Conservation (phyloP, 306 rosid genomes). For the Alnus glutinosa region DNA sequence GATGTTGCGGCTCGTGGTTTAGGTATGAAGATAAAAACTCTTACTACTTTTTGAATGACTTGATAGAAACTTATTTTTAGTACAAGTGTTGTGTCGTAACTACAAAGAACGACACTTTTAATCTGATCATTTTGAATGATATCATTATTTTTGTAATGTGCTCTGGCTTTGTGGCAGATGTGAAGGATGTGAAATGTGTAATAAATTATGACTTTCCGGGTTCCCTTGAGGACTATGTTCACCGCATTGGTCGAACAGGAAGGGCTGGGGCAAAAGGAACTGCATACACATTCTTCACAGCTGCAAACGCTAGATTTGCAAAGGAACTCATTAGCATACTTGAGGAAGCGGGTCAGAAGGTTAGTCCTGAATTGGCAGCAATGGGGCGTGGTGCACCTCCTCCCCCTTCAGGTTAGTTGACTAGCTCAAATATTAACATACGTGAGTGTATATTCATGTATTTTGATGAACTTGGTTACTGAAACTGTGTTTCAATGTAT, state of each 20-base stretch:
- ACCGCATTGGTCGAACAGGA: conserved; percentile 97
- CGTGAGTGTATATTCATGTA: not conserved
- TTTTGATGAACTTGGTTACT: conserved; percentile 4
- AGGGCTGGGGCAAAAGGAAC: conserved; percentile 99
- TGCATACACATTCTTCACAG: conserved; percentile 94
- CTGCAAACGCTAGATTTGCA: conserved; percentile 93
- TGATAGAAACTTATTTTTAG: conserved; percentile 24
- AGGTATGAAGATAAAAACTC: conserved; percentile 47
- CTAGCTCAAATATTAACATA: not conserved
- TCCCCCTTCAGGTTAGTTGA: conserved; percentile 76
- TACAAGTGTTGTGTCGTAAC: conserved; percentile 5
- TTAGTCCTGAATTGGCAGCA: conserved; percentile 88
- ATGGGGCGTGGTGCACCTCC: conserved; percentile 98
- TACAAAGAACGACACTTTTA: not conserved
- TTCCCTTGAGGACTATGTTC: conserved; percentile 97
- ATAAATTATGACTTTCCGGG: conserved; percentile 96
- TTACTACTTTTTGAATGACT: conserved; percentile 21
- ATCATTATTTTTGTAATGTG: not conserved
- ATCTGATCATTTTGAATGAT: not conserved
- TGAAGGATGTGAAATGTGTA: conserved; percentile 92
- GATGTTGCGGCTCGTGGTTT: conserved; percentile 99
- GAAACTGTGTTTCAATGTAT: not conserved
- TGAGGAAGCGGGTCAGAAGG: conserved; percentile 95
- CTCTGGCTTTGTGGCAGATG: conserved; percentile 53
- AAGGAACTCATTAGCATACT: conserved; percentile 86